These are phyloP conservation scores for Massariosphaeria phaeospora DNA, from an alignment of 495 filamentous ascomycete genomes.

Conservation along the genomic window DNA sequence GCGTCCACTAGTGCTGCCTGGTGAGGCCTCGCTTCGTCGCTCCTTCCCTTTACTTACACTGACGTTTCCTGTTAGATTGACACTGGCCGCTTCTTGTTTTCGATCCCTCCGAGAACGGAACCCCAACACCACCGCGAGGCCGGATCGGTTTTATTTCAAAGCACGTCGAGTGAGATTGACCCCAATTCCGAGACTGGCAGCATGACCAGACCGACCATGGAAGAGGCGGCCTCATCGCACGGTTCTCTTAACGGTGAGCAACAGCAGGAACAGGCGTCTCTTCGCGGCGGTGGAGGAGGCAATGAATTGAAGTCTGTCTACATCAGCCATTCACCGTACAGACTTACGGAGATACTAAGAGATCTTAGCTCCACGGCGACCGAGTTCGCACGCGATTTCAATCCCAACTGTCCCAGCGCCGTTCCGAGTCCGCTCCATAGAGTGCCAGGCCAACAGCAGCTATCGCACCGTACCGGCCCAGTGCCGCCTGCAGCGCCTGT, in stretches of 20 bases:
- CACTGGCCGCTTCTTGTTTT: conserved; percentile 9
- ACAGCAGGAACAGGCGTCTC: background rate
- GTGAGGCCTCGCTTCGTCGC: background rate
- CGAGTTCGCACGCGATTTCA: conserved; percentile 12
- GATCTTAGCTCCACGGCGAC: conserved; percentile 3
- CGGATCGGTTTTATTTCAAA: conserved; percentile 1
- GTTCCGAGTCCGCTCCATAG: conserved; percentile 30
- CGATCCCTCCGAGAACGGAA: background rate
- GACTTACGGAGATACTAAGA: conserved; percentile 16
- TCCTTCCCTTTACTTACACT: background rate
- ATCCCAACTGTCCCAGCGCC: conserved; percentile 23
- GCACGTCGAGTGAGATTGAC: conserved; percentile 9
- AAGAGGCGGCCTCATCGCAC: background rate
- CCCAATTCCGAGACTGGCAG: background rate
- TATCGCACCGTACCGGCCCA: too few species aligned
- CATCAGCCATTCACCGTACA: conserved; percentile 4
- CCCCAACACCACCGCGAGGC: background rate
- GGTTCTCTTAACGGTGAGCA: background rate
- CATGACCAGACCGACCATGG: background rate
- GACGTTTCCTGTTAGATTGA: conserved; percentile 9
- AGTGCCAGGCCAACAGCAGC: background rate
- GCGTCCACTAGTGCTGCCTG: too few species aligned
- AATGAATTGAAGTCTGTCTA: too few species aligned
- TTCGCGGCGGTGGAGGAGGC: background rate
- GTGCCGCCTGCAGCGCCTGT: background rate